These are phyloP conservation scores for Talaromyces thailandensis DNA, from an alignment of 495 filamentous ascomycete genomes.

Conservation along the genomic window DNA sequence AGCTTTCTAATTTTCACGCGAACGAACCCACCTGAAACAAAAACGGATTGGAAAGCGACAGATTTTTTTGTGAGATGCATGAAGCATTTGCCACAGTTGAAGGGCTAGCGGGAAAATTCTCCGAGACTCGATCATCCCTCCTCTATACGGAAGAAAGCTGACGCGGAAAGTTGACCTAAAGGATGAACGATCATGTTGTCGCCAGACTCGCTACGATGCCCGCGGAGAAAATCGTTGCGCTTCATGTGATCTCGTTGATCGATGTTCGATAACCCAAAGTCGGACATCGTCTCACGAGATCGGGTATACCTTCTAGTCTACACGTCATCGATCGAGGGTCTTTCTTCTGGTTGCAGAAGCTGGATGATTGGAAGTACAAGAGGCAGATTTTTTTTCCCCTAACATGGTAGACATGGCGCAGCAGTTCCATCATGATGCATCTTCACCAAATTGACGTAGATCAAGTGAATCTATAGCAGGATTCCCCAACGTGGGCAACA, in stretches of 20 bases:
- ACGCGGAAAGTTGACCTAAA: background rate
- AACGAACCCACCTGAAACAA: background rate
- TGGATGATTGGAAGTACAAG: background rate
- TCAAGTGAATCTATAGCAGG: background rate
- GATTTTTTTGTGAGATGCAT: background rate
- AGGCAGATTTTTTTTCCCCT: background rate
- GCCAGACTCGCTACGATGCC: background rate
- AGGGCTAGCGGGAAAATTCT: background rate
- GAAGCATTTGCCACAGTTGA: background rate
- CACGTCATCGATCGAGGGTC: background rate
- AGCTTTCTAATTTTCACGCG: background rate
- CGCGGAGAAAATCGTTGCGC: background rate
- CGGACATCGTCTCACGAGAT: background rate
- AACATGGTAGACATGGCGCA: background rate
- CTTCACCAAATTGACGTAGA: background rate
- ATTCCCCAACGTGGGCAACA: background rate
- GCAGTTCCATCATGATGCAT: background rate
- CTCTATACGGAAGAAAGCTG: background rate
- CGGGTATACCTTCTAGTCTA: background rate
- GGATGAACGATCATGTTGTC: background rate
- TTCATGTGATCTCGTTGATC: background rate
- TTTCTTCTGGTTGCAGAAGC: background rate
- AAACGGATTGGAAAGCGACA: background rate
- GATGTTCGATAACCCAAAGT: background rate
- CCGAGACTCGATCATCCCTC: background rate